Evolutionary conservation across 208 protist species (phyloP), one percentile per base, ranked within the genome.

Genomic region (Leishmania amazonensis): DNA sequence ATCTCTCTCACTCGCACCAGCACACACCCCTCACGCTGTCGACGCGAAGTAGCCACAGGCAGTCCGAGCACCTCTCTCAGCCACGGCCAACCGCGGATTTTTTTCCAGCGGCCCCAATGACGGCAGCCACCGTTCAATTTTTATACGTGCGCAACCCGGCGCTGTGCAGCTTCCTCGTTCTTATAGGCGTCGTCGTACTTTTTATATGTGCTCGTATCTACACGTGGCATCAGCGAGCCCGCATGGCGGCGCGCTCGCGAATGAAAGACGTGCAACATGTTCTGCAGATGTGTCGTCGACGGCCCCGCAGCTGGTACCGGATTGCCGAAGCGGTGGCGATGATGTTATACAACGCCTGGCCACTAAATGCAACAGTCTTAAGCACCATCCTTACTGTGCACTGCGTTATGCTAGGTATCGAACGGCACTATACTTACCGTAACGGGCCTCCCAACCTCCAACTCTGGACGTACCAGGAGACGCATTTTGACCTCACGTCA

Each of bases 401-500:
- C n/a, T 65, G 60, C 60, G n/a, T 65, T 13, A 0, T 65, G 2
- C 1, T 65, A 3, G 60, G 60, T 38, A 38, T 65, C 7, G n/a
- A 65, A 28, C 60, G 60, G 8, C n/a, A 38, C 7, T 19, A 38
- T 13, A 65, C 21, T 6, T 65, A 65, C n/a, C n/a, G 11, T 35
- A 65, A 65, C n/a, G 60, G 57, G 8, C 57, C 57, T n/a, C 38
- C 0, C 51, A 81, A 81, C 45, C 68, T 83, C 21, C 28, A 83
- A 60, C 62, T 83, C 45, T 79, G 72, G 74, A 83, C 80, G 28
- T 58, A 75, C 24, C 80, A 83, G 45, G 80, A 83, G 65, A 68
- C 62, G 31, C 42, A 53, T 19, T 68, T 83, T 1, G 80, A 83
- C 45, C 64, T 83, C 47, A 57, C 74, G 1, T 13, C 64, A 38